These are phyloP conservation scores for Aspergillus homomorphus DNA, from an alignment of 495 filamentous ascomycete genomes.

Conservation along the genomic window DNA sequence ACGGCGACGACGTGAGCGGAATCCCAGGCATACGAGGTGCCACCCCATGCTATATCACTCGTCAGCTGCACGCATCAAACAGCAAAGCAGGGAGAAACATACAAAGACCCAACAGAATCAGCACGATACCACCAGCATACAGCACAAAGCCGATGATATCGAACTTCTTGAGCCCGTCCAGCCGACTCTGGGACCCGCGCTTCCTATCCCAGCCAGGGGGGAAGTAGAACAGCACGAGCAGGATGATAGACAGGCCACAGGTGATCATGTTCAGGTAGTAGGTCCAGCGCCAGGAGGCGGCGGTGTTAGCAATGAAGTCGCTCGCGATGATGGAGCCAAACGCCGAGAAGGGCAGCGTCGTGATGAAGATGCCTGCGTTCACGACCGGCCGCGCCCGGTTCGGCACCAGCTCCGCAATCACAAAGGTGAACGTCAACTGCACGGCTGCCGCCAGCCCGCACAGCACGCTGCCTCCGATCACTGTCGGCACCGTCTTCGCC, in stretches of 20 bases:
- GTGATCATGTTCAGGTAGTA: conserved; percentile 47
- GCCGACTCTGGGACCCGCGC: conserved; percentile 28
- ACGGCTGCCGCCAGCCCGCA: conserved; percentile 35
- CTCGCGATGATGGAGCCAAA: conserved; percentile 44
- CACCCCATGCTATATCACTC: conserved; percentile 39
- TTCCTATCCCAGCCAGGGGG: conserved; percentile 34
- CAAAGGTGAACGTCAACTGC: conserved; percentile 36
- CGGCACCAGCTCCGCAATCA: conserved; percentile 43
- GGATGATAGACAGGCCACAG: conserved; percentile 30
- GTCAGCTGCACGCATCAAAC: neutral
- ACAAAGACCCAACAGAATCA: conserved; percentile 48
- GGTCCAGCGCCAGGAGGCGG: conserved; percentile 40
- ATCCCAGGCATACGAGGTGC: conserved; percentile 46
- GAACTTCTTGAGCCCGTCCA: conserved; percentile 32
- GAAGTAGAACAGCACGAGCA: conserved; percentile 37
- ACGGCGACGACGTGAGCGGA: conserved; percentile 45
- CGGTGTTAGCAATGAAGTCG: conserved; percentile 32
- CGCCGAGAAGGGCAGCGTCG: conserved; percentile 35
- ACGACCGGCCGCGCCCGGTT: conserved; percentile 39
- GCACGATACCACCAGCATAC: conserved; percentile 40
- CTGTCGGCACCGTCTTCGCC: conserved; percentile 39
- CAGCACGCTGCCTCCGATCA: conserved; percentile 39
- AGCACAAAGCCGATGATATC: conserved; percentile 44
- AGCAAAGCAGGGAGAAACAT: conserved; percentile 5
- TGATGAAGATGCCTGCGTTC: conserved; percentile 36